phyloP scores from a whole-genome alignment of 345 rosid species.

The Luvunga scandens region DNA sequence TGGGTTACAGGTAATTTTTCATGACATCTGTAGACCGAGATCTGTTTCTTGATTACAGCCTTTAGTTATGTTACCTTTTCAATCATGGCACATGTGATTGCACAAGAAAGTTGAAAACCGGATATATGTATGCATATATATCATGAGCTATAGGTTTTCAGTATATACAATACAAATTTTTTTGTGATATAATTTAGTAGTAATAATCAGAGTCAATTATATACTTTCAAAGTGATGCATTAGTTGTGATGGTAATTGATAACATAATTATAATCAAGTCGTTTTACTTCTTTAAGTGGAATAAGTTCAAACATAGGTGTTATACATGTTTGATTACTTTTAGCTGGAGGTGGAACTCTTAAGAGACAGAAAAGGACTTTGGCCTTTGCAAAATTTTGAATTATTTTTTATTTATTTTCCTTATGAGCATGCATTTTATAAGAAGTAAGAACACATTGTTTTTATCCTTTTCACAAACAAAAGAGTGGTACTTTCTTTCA shows the following conservation, averaged over 20 bases:
- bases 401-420: no score
- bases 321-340: background rate
- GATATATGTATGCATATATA: no score
- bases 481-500: no score
- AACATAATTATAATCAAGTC: background rate
- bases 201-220: background rate
- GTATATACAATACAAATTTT: no score
- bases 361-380: no score
- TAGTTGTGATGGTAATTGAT: background rate
- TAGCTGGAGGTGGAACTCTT: no score
- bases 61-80: background rate
- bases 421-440: no score
- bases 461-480: background rate
- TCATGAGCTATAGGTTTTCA: no score
- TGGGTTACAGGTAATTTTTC: slow-evolving; percentile 40
- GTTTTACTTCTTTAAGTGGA: background rate
- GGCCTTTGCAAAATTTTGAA: no score
- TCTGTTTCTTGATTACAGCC: slow-evolving; percentile 6
- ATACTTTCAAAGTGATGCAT: background rate
- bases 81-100: background rate
- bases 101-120: background rate
- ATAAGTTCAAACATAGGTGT: background rate
- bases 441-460: background rate
- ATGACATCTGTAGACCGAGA: slow-evolving; percentile 11
- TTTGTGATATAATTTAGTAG: no score